Evolutionary conservation across 2,329 filamentous ascomycete genomes (phyloP), one percentile per base, ranked within the genome.

Genomic region (Penicillium sp.): DNA sequence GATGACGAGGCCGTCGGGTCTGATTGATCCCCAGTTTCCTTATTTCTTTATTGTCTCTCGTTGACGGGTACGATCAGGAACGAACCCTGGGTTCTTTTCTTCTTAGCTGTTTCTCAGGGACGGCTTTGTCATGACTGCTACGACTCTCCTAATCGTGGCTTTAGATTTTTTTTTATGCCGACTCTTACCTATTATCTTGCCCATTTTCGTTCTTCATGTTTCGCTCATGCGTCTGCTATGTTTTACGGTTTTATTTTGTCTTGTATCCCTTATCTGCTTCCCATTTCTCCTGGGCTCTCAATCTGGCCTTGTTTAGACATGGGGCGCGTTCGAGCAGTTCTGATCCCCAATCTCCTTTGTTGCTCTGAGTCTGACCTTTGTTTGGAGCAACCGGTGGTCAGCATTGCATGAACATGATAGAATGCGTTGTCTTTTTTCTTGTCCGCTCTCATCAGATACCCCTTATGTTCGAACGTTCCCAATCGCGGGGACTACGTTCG

Each of bases 321-420:
- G 70, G 62, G 66, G 68, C 70, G 68, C 70, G 67, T 70, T 72
- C 69, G 70, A 74, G 75, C 73, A 71, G 70, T 69, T 66, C 31
- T 33, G 31, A 33, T 33, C 31, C 10, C 31, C 66, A 70, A 68
- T 72, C 63, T 67, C 66, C 61, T 61, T 65, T 62, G 55, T 63
- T 70, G 68, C 68, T 70, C 61, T 59, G 48, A 33, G 35, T 13
- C 29, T 61, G 62, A 63, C 51, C 47, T 52, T 52, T 49, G 39
- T 63, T 56, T 53, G 60, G 64, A 65, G 69, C 68, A 68, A 70
- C 48, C 39, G 63, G 64, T 68, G 67, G 66, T 71, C 68, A 67
- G 70, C 69, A 71, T 73, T 76, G 74, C 74, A 75, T 77, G 74
- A 73, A 75, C 73, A 78, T 77, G 74, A 80, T 80, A 81, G 78